phyloP scores from a whole-genome alignment of 495 filamentous ascomycete genomes.

The Xylaria cubensis region DNA sequence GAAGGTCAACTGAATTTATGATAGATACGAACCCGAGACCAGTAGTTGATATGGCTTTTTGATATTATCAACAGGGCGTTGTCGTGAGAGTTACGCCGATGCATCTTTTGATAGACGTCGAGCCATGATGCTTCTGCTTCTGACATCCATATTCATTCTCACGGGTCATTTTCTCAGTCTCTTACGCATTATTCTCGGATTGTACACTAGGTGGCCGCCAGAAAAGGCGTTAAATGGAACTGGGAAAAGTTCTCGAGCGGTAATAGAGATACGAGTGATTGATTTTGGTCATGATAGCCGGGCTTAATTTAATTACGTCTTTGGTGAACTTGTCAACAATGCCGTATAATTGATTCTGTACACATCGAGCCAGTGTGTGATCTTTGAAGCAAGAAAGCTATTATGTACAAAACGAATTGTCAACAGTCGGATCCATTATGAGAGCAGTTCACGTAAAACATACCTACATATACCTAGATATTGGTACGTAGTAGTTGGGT shows the following conservation, averaged over 20 bases:
- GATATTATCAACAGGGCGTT: slow-evolving; percentile 31
- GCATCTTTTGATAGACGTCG: slow-evolving; percentile 33
- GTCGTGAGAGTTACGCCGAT: slow-evolving; percentile 27
- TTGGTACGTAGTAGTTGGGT: neutral
- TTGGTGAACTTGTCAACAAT: slow-evolving; percentile 3
- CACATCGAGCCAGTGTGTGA: neutral
- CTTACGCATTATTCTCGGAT: slow-evolving; percentile 41
- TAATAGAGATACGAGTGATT: slow-evolving; percentile 43
- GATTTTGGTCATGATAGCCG: slow-evolving; percentile 29
- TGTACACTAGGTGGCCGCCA: slow-evolving; percentile 45
- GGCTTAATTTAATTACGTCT: neutral
- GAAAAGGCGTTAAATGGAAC: slow-evolving; percentile 38
- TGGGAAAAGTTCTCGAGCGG: slow-evolving; percentile 46
- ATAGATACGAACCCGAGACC: slow-evolving; percentile 38
- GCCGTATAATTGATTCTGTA: neutral
- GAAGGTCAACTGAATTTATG: slow-evolving; percentile 34
- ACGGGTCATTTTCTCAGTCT: slow-evolving; percentile 36
- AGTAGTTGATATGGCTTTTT: slow-evolving; percentile 33
- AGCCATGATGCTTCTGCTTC: slow-evolving; percentile 32
- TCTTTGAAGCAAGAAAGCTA: neutral
- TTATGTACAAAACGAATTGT: neutral
- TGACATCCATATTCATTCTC: slow-evolving; percentile 32
- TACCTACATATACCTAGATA: neutral
- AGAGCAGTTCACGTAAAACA: neutral
- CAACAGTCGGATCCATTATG: neutral